Evolutionary conservation across 805 yeast species (phyloP), one percentile per base, ranked within the genome.

Genomic region (Candida caryicola): DNA sequence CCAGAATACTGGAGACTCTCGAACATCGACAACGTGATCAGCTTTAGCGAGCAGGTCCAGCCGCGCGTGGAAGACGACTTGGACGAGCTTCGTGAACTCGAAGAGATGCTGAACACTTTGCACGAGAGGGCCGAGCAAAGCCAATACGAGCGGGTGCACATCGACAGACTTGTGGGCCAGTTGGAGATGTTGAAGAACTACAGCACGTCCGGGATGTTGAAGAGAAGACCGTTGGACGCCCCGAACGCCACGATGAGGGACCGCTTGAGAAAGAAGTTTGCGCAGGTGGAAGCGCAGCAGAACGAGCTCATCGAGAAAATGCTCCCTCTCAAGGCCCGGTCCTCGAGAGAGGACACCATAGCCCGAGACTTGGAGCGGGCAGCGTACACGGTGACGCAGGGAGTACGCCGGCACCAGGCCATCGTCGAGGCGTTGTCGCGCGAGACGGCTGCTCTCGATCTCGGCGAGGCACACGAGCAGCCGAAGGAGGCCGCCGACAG

Each of bases 281-380:
- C 45, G 2, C 41, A 41, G 1, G 53, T 64, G 23, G 47, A 52
- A 37, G 27, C 36, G 9, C 47, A 57, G 8, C 58, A 56, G 27
- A 54, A 54, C 12, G 46, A 58, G 23, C 41, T 63, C 7, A 36
- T 54, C 21, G 38, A 47, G 17, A 47, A 47, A 30, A 40, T 69
- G 48, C 52, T 68, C 43, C 66, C 70, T 1, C 45, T 67, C 7
- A 66, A 66, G 36, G 62, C 65, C 2, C 52, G 48, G 30, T 33
- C 45, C 4, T 36, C 44, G 12, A 30, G 50, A 2, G 47, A 50
- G 23, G 50, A 50, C 7, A 37, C 46, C 4, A 41, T 52, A 14
- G 40, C 57, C 12, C 46, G 45, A 5, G 60, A 57, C 36, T 46
- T 63, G 37, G 66, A 61, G 34, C 45, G 46, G 29, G 54, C 62